Base-by-base conservation (phyloP, 345 rosid genomes). In the Syzygium aqueum region DNA sequence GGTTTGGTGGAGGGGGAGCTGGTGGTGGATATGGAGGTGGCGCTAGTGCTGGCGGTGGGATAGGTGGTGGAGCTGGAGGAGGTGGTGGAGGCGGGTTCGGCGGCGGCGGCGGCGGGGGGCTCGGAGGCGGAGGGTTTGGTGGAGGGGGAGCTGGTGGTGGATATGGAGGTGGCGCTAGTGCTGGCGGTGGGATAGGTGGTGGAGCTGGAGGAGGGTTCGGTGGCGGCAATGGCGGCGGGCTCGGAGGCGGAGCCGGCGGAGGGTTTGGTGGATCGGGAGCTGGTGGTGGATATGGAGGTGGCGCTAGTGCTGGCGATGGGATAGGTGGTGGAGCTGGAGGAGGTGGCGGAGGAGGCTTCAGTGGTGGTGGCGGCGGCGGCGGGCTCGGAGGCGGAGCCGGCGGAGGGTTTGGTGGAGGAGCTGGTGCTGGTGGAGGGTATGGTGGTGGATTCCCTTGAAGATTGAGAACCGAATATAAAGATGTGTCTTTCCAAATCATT, bases 391-490 rank as follows among this genome's bases (percentile, higher is more conserved):
- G 61, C 2, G 91, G 93, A 28, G 90, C 63, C 6, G 90, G 91
- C 28, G 91, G 92, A 12, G 92, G 93, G 2, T 53, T 23, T 51
- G 93, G 93, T 0, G 57, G 43, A 3, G 92, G 93, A 22, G 90
- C 63, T 30, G 93, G 90, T 7, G 89, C 78, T 40, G 93, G 89
- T 12, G 93, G 91, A 3, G 91, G 93, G 43, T 30, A 89, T 37
- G 91, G 93, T 23, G 89, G 91, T 3, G 91, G 93, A 3, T 46
- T 13, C 8, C 92, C 91, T 89, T 90, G 85, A 89, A 82, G 83
- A 51, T 12, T 19, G 80, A 33, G 80, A 73, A 37, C 80, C 80
- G 10, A 73, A 73, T 73, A 33, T 37, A 37, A 37, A 25, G 80
- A 73, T 40, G 49, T 5, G 49, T 73, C 80, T 73, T 73, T 54